Conservation (phyloP, 2,329 filamentous ascomycete genomes). For the Xylaria polymorpha region DNA sequence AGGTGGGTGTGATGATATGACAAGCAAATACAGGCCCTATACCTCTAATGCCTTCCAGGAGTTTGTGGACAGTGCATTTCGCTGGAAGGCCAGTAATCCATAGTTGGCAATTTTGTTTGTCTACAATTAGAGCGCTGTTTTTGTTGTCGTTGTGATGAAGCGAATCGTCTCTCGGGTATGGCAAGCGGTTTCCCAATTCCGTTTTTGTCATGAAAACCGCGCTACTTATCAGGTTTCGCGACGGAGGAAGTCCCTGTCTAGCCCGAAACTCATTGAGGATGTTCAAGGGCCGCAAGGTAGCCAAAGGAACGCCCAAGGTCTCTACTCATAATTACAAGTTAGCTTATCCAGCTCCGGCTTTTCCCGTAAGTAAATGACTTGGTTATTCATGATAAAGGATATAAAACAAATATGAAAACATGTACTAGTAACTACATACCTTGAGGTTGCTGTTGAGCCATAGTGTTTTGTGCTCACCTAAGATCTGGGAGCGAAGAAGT, state of each 20-base stretch:
- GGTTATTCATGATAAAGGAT: not conserved
- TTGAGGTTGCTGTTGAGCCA: slow-evolving; percentile 7
- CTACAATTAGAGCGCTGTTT: not conserved
- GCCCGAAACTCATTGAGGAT: slow-evolving; percentile 12
- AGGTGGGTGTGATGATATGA: not conserved
- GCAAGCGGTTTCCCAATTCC: not conserved
- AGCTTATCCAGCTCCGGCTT: not conserved
- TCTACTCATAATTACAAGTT: not conserved
- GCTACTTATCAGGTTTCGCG: slow-evolving; percentile 29
- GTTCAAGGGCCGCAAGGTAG: not conserved
- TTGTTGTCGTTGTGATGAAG: slow-evolving; percentile 7
- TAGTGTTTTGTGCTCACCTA: slow-evolving; percentile 6
- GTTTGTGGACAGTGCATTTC: slow-evolving; percentile 7
- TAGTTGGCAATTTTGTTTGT: slow-evolving; percentile 24
- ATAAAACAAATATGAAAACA: not conserved
- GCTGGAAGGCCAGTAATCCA: slow-evolving; percentile 33
- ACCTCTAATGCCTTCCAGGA: slow-evolving; percentile 14
- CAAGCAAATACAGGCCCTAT: slow-evolving; percentile 26
- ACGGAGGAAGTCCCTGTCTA: slow-evolving; percentile 14
- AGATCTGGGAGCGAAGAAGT: not conserved
- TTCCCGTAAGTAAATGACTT: not conserved
- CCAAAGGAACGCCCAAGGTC: not conserved
- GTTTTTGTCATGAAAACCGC: not conserved
- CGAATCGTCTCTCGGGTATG: not conserved
- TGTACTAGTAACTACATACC: not conserved